Evolutionary conservation across 306 rosid species (phyloP), one percentile per base, ranked within the genome.

Genomic region (Cotoneaster glaucophyllus): DNA sequence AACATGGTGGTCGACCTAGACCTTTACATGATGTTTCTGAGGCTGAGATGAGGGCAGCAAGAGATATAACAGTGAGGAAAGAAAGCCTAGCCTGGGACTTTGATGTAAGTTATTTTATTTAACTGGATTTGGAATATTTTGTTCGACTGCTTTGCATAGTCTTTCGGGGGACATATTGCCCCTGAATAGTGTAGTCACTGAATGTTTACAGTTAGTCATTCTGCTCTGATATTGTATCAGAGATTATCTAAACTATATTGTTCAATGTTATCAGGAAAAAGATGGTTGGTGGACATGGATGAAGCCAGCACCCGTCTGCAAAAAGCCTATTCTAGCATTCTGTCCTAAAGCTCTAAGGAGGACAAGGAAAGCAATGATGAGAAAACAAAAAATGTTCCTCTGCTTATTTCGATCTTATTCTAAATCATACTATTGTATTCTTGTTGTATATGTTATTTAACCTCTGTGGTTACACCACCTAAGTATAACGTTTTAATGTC

Each of bases 1-100:
- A 82, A 32, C 39, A 48, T 75, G 96, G 96, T 28, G 96, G 88
- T 56, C 88, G 88, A 0, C 96, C 93, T 50, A 86, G 89, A 21
- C 70, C 79, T 7, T 75, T 88, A 37, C 96, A 93, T 68, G 56
- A 6, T 22, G 74, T 91, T 41, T 57, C 77, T 3, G 96, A 32
- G 34, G 34, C 1, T 32, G 34, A 91, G 83, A 54, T 88, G 81
- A 76, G 82, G 43, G 77, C 82, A 19, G 93, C 93, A 8, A 45
- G 73, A 4, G 86, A 86, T 32, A 17, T 84, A 37, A 81, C 82
- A 8, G 90, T 84, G 79, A 87, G 93, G 66, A 85, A 81, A 78
- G 79, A 25, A 44, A 39, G 54, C 13, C 88, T 93, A 37, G 77
- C 91, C 12, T 91, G 93, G 93, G 93, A 82, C 63, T 91, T 79